phyloP scores from a whole-genome alignment of 352 stramenopile genomes.

The Globisporangium mamillatum region DNA sequence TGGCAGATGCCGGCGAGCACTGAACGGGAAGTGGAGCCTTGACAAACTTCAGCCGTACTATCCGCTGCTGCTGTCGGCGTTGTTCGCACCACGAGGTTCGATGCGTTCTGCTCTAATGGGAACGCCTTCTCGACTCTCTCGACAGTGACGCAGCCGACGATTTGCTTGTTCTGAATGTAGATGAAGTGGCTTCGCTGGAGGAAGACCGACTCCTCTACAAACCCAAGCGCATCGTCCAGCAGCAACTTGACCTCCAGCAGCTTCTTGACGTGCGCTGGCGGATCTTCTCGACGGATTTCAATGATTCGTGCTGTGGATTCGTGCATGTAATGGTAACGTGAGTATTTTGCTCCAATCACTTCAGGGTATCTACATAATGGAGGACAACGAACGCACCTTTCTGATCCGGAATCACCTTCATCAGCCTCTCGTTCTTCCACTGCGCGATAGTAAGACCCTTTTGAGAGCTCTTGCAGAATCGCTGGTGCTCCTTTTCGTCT shows the following conservation, averaged over 20 bases:
- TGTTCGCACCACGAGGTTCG: constrained; percentile 8
- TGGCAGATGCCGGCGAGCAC: constrained; percentile 60
- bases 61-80: neutral
- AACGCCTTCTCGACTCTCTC: constrained; percentile 51
- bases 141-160: constrained; percentile 62
- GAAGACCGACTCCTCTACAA: constrained; percentile 50
- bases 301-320: constrained; percentile 42
- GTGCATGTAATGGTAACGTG: neutral
- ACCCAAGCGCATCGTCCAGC: constrained; percentile 70
- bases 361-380: neutral
- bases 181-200: constrained; percentile 59
- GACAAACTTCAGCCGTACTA: neutral
- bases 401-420: constrained; percentile 41
- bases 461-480: constrained; percentile 48
- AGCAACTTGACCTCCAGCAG: constrained; percentile 66
- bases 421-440: constrained; percentile 64
- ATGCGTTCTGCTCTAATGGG: constrained; percentile 22
- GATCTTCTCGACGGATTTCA: constrained; percentile 57
- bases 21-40: neutral
- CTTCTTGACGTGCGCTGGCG: constrained; percentile 62
- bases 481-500: constrained; percentile 66
- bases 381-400: constrained; percentile 18
- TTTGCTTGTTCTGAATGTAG: constrained; percentile 51
- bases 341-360: neutral
- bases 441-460: constrained; percentile 51